These are phyloP conservation scores for Lindgomyces ingoldianus DNA, from an alignment of 495 filamentous ascomycete species.

Conservation along the genomic window DNA sequence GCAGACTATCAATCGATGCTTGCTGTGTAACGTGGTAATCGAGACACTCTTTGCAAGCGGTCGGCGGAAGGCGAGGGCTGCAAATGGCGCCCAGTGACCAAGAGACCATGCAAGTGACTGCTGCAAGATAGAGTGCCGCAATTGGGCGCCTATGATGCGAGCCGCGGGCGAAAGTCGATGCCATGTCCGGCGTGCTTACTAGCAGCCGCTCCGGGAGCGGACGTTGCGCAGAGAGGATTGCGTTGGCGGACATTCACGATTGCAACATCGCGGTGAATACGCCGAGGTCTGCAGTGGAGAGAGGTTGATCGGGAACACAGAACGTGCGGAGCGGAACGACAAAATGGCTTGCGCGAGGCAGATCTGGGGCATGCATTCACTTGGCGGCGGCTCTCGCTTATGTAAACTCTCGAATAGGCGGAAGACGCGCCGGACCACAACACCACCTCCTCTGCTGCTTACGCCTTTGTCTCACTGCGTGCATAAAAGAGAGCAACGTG, in stretches of 20 bases:
- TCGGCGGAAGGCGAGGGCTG: slow-evolving; percentile 18
- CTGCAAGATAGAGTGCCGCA: slow-evolving; percentile 37
- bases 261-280: neutral
- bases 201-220: neutral
- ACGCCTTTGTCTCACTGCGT: slow-evolving; percentile 27
- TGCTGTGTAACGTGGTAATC: slow-evolving; percentile 33
- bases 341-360: neutral
- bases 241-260: slow-evolving; percentile 1
- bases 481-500: slow-evolving; percentile 23
- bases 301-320: slow-evolving; percentile 4
- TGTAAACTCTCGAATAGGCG: slow-evolving; percentile 2
- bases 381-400: neutral
- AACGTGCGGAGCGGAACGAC: slow-evolving; percentile 6
- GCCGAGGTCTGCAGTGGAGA: neutral
- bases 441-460: slow-evolving; percentile 20
- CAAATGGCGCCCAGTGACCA: slow-evolving; percentile 34
- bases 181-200: neutral
- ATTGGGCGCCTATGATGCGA: slow-evolving; percentile 26
- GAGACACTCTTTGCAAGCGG: slow-evolving; percentile 14
- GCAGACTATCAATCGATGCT: slow-evolving; percentile 30
- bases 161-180: neutral
- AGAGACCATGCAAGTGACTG: slow-evolving; percentile 37
- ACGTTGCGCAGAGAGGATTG: neutral
- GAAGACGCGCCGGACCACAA: slow-evolving; percentile 9
- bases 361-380: neutral